Base-by-base conservation (phyloP, 352 stramenopile genomes). In the Globisporangium viniferum region DNA sequence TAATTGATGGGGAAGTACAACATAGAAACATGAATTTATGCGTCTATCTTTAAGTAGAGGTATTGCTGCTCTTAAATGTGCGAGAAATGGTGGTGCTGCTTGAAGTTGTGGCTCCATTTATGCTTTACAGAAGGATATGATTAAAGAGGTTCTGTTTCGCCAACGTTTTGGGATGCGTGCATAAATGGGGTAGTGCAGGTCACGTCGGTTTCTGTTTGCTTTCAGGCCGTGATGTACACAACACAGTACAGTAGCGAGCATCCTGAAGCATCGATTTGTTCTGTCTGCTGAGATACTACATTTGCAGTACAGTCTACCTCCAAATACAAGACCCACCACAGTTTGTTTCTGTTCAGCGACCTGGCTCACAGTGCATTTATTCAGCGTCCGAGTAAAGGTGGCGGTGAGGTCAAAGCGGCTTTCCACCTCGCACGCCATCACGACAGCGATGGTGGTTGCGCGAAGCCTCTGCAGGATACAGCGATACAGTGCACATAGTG, bases 151-250 rank as follows among this genome's bases (percentile, higher is more conserved):
- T 31, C n/a, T 64, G 41, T 56, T 65, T 57, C 24, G 44, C 27
- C 24, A 66, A 46, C 56, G 20, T 61, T 61, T 61, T 48, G 3
- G 14, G 20, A 7, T 48, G 20, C 6, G 56, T 48, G 41, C 8
- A 48, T 14, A 31, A 61, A 46, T 10, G 56, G 33, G 20, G 48
- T 18, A n/a, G 31, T 31, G 6, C 31, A 61, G 33, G 56, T 46
- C 56, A 61, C 56, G 56, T 61, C 56, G 56, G 31, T 20, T 61
- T 61, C 31, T 44, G 56, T 48, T 61, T 61, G 8, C 31, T 61
- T 46, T 61, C 33, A 9, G 9, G 54, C 12, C 56, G 56, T 61
- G 56, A 12, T 22, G 5, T 39, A 39, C 5, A 10, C 24, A 7
- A 27, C 20, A 31, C 7, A 10, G 48, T 56, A 56, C 49, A 33